Evolutionary conservation across 352 stramenopile genomes (phyloP), one percentile per base, ranked within the genome.

Genomic region (Salisapilia sapeloensis): DNA sequence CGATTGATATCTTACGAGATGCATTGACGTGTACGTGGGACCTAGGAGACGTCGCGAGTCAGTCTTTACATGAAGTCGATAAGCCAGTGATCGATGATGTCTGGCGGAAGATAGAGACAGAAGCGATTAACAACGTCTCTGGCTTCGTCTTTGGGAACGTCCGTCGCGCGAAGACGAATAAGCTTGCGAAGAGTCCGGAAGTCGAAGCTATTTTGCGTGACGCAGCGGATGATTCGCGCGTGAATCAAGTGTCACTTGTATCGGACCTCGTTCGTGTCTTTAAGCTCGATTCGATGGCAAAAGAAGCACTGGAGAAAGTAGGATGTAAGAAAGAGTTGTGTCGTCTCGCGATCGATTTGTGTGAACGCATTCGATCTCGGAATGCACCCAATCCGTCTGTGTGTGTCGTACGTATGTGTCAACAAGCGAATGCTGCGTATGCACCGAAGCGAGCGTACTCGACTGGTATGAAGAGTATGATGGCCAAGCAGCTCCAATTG

Each of bases 11-110:
- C 33, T 55, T 85, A 33, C 65, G 71, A 32, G 64, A 86, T 32
- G 70, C 74, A 19, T 85, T 90, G 41, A 29, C 85, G 35, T 85
- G 74, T 32, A 86, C 74, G 15, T 90, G 70, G 70, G 67, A 90
- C 22, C 56, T 90, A 14, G 74, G 86, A 35, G 45, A 55, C 6
- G 62, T 65, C 7, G 74, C 74, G 16, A 46, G 51, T 21, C 53
- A 64, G 19, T 69, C 74, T 3, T 72, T 90, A 10, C 79, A 59
- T 30, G 65, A 85, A 34, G 61, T 84, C n/a, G 65, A 86, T 30
- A 48, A 36, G 2, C 56, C 53, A 7, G 59, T 86, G 28, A 50
- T 90, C 38, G 70, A 90, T 45, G 70, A 90, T 29, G 81, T 85
- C 39, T 90, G 65, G 47, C 23, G 47, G 45, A 82, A 82, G 44